phyloP scores from a whole-genome alignment of 257 asterid species.

The Penstemon barbatus region DNA sequence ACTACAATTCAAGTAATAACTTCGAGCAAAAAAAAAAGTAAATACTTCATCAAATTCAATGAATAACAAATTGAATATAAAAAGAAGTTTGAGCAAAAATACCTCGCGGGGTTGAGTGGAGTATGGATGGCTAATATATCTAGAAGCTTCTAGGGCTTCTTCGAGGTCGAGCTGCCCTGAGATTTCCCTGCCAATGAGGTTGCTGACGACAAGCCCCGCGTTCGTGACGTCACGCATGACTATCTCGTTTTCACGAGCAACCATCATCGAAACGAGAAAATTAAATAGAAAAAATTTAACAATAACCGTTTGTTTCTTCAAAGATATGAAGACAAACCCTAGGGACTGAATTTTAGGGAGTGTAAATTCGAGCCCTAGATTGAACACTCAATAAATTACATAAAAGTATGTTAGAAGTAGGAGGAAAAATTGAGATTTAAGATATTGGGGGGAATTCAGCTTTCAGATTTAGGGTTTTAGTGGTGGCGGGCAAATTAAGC shows the following conservation, averaged over 20 bases:
- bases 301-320: neutral
- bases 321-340: slow-evolving; percentile 9
- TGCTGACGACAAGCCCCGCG: slow-evolving; percentile 85
- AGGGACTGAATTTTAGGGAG: slow-evolving; percentile 31
- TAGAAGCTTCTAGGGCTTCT: slow-evolving; percentile 88
- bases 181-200: slow-evolving; percentile 75
- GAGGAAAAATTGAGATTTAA: neutral
- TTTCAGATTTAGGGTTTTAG: slow-evolving; percentile 44
- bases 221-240: slow-evolving; percentile 89
- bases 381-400: neutral
- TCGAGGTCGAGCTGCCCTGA: slow-evolving; percentile 79
- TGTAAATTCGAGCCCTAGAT: slow-evolving; percentile 33
- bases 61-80: neutral
- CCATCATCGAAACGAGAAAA: slow-evolving; percentile 25
- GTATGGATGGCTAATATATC: slow-evolving; percentile 93
- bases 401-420: neutral
- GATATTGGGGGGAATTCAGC: slow-evolving; percentile 9
- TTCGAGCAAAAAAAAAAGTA: neutral
- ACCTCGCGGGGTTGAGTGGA: slow-evolving; percentile 97
- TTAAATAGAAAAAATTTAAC: slow-evolving; percentile 3
- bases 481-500: slow-evolving; percentile 42
- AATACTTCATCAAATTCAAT: slow-evolving; percentile 1
- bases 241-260: slow-evolving; percentile 66
- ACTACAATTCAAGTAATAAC: too few relatives aligned
- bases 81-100: neutral